Conservation (phyloP, 2,329 filamentous ascomycete species). For the Aspergillus persii region DNA sequence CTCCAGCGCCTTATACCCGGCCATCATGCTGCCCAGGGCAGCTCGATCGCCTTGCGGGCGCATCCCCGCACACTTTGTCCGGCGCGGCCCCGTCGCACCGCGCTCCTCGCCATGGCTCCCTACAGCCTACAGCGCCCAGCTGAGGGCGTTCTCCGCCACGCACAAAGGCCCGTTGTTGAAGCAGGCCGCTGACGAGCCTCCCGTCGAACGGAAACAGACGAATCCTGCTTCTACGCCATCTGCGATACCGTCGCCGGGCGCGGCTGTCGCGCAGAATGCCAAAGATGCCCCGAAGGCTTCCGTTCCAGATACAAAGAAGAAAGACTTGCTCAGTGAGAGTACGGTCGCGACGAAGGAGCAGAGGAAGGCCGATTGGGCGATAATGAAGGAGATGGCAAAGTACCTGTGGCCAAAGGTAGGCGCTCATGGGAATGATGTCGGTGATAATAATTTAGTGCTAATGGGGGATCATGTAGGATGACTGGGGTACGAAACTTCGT, state of each 20-base stretch:
- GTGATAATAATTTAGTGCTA: slow-evolving; percentile 14
- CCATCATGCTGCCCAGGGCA: slow-evolving; percentile 39
- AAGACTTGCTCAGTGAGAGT: slow-evolving; percentile 63
- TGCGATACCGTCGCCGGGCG: slow-evolving; percentile 19
- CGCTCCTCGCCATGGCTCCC: slow-evolving; percentile 22
- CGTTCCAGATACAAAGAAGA: slow-evolving; percentile 38
- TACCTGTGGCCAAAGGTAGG: slow-evolving; percentile 88
- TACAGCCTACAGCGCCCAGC: slow-evolving; percentile 24
- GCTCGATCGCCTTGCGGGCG: slow-evolving; percentile 35
- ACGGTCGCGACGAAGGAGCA: slow-evolving; percentile 76
- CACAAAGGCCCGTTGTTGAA: slow-evolving; percentile 20
- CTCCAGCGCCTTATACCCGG: slow-evolving; percentile 7
- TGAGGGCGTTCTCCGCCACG: slow-evolving; percentile 32
- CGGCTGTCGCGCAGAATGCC: slow-evolving; percentile 19
- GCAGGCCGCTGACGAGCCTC: slow-evolving; percentile 17
- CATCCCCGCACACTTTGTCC: slow-evolving; percentile 26
- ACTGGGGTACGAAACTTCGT: slow-evolving; percentile 75
- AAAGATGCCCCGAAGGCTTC: slow-evolving; percentile 22
- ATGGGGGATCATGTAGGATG: slow-evolving; percentile 51
- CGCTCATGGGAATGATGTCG: not conserved
- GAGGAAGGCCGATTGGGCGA: slow-evolving; percentile 95
- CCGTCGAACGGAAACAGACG: slow-evolving; percentile 13
- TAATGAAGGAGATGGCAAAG: slow-evolving; percentile 94
- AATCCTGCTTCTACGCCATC: slow-evolving; percentile 10
- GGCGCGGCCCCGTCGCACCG: slow-evolving; percentile 24